phyloP scores from a whole-genome alignment of 1,284 basidiomycete genomes.

The Cryptococcus floricola region DNA sequence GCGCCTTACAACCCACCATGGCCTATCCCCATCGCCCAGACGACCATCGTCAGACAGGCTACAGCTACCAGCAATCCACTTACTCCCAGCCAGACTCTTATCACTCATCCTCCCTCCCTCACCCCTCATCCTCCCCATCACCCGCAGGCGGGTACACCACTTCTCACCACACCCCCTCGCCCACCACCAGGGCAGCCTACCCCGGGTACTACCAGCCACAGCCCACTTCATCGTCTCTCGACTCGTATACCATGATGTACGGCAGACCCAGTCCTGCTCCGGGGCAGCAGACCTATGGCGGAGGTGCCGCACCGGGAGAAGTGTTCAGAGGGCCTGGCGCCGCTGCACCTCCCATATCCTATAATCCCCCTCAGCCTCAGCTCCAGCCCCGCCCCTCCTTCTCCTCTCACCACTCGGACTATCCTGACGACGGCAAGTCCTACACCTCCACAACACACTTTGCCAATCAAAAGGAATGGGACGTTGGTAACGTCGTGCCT shows the following conservation, averaged over 20 bases:
- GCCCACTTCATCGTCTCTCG: slow-evolving; percentile 1
- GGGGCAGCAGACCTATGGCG: slow-evolving; percentile 3
- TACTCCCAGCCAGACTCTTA: slow-evolving; percentile 12
- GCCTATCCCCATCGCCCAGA: slow-evolving; percentile 9
- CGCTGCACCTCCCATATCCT: not conserved
- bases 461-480: slow-evolving; percentile 30
- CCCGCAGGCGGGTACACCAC: not conserved
- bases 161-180: not conserved
- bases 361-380: slow-evolving; percentile 7
- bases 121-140: slow-evolving; percentile 15
- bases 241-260: slow-evolving; percentile 12
- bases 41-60: not conserved
- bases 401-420: slow-evolving; percentile 27
- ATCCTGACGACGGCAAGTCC: slow-evolving; percentile 37
- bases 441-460: slow-evolving; percentile 35
- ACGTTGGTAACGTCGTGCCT: slow-evolving; percentile 34
- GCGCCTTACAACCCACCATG: slow-evolving; percentile 2
- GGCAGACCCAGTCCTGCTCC: slow-evolving; percentile 11
- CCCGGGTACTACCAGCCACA: slow-evolving; percentile 9
- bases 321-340: slow-evolving; percentile 2
- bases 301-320: slow-evolving; percentile 6
- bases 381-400: slow-evolving; percentile 23
- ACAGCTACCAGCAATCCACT: not conserved
- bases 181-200: slow-evolving; percentile 1
- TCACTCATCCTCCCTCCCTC: slow-evolving; percentile 15